These are phyloP conservation scores for Globisporangium spiculum DNA, from an alignment of 352 stramenopile genomes.

Conservation along the genomic window DNA sequence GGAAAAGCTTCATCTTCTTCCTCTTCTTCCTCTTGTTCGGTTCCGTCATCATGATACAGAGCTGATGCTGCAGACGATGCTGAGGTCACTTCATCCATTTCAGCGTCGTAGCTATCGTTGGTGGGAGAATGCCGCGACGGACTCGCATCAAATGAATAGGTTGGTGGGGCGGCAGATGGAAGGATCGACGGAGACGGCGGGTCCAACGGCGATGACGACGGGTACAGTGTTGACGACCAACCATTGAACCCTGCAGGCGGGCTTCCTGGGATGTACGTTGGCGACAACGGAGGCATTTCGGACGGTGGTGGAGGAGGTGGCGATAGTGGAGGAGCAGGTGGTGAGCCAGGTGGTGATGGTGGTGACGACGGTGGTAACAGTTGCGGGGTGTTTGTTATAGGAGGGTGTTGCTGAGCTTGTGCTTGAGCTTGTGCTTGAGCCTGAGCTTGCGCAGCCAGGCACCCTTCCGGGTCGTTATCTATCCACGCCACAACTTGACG, in stretches of 20 bases:
- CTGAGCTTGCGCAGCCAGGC: slow-evolving; percentile 40
- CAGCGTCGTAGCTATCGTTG: slow-evolving; percentile 6
- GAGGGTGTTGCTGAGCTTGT: slow-evolving; percentile 8
- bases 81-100: slow-evolving; percentile 15
- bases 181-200: slow-evolving; percentile 17
- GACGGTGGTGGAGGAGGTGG: slow-evolving; percentile 21
- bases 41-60: slow-evolving; percentile 9
- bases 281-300: slow-evolving; percentile 19
- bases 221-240: slow-evolving; percentile 26
- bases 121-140: slow-evolving; percentile 1
- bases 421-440: slow-evolving; percentile 15
- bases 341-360: slow-evolving; percentile 19
- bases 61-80: slow-evolving; percentile 3
- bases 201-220: slow-evolving; percentile 28
- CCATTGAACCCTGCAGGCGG: neutral
- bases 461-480: slow-evolving; percentile 48
- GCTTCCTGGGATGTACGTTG: slow-evolving; percentile 9
- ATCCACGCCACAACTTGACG: slow-evolving; percentile 74
- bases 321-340: slow-evolving; percentile 14
- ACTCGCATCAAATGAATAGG: neutral
- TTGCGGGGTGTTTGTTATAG: neutral
- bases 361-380: neutral
- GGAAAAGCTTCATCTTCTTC: slow-evolving; percentile 78
- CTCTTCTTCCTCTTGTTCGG: slow-evolving; percentile 45
- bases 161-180: slow-evolving; percentile 3